Base-by-base conservation (phyloP, 176 grass and related monocot genomes). In the Carex pumila region DNA sequence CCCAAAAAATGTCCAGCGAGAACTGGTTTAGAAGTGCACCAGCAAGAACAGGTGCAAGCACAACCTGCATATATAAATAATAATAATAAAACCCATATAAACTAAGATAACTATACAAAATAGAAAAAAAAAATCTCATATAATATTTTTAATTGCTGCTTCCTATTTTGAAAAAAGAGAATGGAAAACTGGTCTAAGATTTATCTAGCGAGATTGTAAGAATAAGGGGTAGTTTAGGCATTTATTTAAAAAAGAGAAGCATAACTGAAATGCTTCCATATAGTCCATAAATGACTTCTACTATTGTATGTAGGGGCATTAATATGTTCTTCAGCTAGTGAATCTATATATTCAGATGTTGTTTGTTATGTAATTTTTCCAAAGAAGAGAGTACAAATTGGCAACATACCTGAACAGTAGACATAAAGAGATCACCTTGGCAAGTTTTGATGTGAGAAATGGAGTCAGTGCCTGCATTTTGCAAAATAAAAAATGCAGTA, bases 1-100 rank as follows among this genome's bases (percentile, higher is more conserved):
- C n/a, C n/a, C n/a, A n/a, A n/a, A n/a, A n/a, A n/a, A n/a, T n/a
- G n/a, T n/a, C n/a, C n/a, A n/a, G n/a, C n/a, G n/a, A n/a, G n/a
- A n/a, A 97, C 87, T 97, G 92, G 89, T 97, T 97, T 56, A 97
- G 90, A 18, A 97, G 59, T 85, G 92, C 92, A 83, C 94, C 94
- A 17, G 89, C 12, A 12, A 97, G 87, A 47, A 97, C 92, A 49
- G 94, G 94, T 57, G 92, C 94, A 50, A 97, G 94, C 69, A 97
- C 92, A 77, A 97, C 92, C 94, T 97, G 90, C n/a, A 80, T 84
- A 45, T 30, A 84, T 5, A 84, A 75, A 87, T 52, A 79, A 50
- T 30, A 61, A 58, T 32, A 22, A 22, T n/a, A n/a, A n/a, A 32
- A 25, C 68, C 81, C 34, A 60, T 52, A 68, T 41, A 32, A 30